Conservation (phyloP, 257 asterid genomes). For the Fraxinus excelsior region DNA sequence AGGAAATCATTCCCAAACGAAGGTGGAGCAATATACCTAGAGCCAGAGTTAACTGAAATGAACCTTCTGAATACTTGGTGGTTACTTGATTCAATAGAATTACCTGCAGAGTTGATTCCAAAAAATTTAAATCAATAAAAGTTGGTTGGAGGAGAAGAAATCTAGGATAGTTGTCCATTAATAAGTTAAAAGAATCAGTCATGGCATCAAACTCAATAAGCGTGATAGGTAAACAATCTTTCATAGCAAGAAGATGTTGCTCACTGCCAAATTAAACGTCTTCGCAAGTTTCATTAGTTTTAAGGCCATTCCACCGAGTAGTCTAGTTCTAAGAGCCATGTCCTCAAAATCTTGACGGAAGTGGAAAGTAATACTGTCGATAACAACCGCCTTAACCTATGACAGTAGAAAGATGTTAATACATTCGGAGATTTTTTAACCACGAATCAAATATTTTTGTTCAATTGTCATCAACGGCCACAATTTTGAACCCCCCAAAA, state of each 20-base stretch:
- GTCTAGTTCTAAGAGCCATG: slow-evolving; percentile 90
- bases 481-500: not conserved
- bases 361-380: slow-evolving; percentile 95
- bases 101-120: slow-evolving; percentile 56
- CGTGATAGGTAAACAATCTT: not conserved
- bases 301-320: slow-evolving; percentile 83
- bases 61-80: slow-evolving; percentile 73
- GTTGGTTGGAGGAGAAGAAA: not conserved
- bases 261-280: slow-evolving; percentile 78
- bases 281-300: slow-evolving; percentile 91
- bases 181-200: not conserved
- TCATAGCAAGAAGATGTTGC: slow-evolving; percentile 26
- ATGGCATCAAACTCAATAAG: not conserved
- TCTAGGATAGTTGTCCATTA: not conserved
- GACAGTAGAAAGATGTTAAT: slow-evolving; percentile 17
- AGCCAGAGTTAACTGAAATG: slow-evolving; percentile 88
- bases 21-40: slow-evolving; percentile 57
- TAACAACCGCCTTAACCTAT: slow-evolving; percentile 78
- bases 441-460: not conserved
- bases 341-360: slow-evolving; percentile 96
- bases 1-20: not conserved
- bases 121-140: slow-evolving; percentile 3
- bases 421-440: not conserved
- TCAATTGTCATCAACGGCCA: not conserved
- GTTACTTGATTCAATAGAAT: slow-evolving; percentile 87